A percentile compares a stretch with the other conserved stretches of the same genome.
These are phyloP conservation scores for Colletotrichum phormii DNA, from an alignment of 2,329 filamentous ascomycete genomes.

Conservation along the genomic window DNA sequence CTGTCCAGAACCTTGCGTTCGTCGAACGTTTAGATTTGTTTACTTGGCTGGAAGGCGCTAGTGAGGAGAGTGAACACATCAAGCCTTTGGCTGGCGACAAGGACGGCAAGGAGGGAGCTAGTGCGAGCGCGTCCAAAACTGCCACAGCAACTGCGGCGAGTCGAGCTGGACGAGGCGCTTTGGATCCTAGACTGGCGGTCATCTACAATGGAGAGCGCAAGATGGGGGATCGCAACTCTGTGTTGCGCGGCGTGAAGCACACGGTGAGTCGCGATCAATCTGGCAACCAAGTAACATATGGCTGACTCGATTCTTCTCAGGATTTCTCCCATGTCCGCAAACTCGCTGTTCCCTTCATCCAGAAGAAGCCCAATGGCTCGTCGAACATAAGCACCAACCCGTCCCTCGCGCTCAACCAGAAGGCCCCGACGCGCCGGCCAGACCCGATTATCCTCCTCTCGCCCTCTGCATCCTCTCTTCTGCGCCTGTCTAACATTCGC, in stretches of 20 bases:
- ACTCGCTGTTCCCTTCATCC: slow-evolving; percentile 81
- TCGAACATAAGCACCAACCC: slow-evolving; percentile 54
- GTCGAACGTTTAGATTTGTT: slow-evolving; percentile 92
- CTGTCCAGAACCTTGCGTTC: slow-evolving; percentile 90
- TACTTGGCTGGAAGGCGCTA: slow-evolving; percentile 91
- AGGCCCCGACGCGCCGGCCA: slow-evolving; percentile 61
- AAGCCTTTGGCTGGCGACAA: slow-evolving; percentile 80
- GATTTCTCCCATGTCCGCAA: slow-evolving; percentile 96
- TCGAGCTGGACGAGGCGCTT: slow-evolving; percentile 70
- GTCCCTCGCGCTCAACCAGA: slow-evolving; percentile 66
- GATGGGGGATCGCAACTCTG: slow-evolving; percentile 92
- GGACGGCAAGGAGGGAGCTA: slow-evolving; percentile 54
- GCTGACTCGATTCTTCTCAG: slow-evolving; percentile 54
- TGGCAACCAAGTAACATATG: background rate
- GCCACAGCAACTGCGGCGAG: slow-evolving; percentile 55
- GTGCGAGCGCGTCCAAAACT: slow-evolving; percentile 50
- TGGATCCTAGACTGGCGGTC: slow-evolving; percentile 85
- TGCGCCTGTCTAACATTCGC: slow-evolving; percentile 96
- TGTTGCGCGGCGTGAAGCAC: slow-evolving; percentile 87
- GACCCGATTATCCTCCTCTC: slow-evolving; percentile 97
- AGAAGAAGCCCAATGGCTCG: slow-evolving; percentile 63
- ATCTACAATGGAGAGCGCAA: slow-evolving; percentile 93
- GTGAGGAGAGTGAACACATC: slow-evolving; percentile 93
- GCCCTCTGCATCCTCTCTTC: slow-evolving; percentile 91
- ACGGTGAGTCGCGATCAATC: slow-evolving; percentile 68